phyloP scores from a whole-genome alignment of 139 green algal species.

The Spirogloea muscicola region DNA sequence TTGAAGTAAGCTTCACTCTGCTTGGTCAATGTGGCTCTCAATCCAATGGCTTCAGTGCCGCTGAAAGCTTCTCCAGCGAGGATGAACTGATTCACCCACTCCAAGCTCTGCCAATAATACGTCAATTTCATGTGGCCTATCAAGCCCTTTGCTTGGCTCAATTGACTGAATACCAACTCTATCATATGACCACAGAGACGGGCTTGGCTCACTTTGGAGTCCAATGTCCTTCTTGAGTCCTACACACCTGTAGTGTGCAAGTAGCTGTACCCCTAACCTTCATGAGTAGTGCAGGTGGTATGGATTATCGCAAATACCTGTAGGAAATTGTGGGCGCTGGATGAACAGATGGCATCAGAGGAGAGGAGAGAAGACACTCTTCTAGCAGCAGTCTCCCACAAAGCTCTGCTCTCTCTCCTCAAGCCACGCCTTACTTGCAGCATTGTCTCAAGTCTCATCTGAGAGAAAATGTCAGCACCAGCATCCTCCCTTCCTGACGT shows the following conservation, averaged over 20 bases:
- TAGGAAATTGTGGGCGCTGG: conserved; percentile 24
- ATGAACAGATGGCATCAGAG: conserved; percentile 8
- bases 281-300: no score
- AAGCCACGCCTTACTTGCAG: conserved; percentile 14
- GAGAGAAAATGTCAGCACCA: no score
- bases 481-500: no score
- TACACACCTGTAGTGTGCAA: no score
- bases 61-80: conserved; percentile 42
- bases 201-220: no score
- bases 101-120: conserved; percentile 4
- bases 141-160: no score
- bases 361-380: conserved; percentile 35
- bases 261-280: no score
- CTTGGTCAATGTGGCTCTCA: conserved; percentile 31
- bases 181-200: no score
- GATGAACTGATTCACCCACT: conserved; percentile 38
- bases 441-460: no score
- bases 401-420: conserved; percentile 29
- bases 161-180: background rate
- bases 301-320: conserved; percentile 31
- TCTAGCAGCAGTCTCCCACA: conserved; percentile 43
- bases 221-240: no score
- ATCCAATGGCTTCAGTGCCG: conserved; percentile 18
- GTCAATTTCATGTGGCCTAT: background rate
- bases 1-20: conserved; percentile 46